Conservation (phyloP, 257 asterid species). For the Gentiana macrophylla region DNA sequence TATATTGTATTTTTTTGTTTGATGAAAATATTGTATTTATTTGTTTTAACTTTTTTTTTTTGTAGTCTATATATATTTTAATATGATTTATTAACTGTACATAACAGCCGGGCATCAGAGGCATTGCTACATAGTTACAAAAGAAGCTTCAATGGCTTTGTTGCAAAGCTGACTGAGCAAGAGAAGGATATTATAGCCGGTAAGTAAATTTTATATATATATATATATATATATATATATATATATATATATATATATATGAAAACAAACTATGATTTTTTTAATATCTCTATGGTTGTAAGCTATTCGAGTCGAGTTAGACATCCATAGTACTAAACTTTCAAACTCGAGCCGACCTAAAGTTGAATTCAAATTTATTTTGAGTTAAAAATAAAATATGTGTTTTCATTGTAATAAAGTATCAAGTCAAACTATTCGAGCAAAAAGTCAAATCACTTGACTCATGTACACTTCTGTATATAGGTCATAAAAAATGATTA, state of each 20-base stretch:
- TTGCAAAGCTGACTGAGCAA: slow-evolving; percentile 38
- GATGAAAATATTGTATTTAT: background rate
- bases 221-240: background rate
- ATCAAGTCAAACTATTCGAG: no score
- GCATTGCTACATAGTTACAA: slow-evolving; percentile 13
- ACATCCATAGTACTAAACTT: no score
- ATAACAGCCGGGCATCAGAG: slow-evolving; percentile 22
- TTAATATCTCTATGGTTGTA: background rate
- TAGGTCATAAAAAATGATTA: no score
- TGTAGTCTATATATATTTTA: background rate
- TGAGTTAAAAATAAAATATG: no score
- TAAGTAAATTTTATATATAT: slow-evolving; percentile 3
- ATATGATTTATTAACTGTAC: background rate
- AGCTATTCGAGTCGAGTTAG: no score
- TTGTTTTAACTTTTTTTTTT: background rate
- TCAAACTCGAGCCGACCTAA: no score
- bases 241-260: no score
- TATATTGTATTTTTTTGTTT: background rate
- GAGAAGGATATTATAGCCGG: slow-evolving; percentile 39
- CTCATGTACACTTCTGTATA: no score
- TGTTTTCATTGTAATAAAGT: no score
- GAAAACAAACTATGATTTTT: background rate
- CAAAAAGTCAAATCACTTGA: no score
- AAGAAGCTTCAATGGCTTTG: slow-evolving; percentile 63
- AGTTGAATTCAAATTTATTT: no score